These are phyloP conservation scores for Apophysomyces elegans DNA, from an alignment of 371 early-diverging fungal species.

Conservation along the genomic window DNA sequence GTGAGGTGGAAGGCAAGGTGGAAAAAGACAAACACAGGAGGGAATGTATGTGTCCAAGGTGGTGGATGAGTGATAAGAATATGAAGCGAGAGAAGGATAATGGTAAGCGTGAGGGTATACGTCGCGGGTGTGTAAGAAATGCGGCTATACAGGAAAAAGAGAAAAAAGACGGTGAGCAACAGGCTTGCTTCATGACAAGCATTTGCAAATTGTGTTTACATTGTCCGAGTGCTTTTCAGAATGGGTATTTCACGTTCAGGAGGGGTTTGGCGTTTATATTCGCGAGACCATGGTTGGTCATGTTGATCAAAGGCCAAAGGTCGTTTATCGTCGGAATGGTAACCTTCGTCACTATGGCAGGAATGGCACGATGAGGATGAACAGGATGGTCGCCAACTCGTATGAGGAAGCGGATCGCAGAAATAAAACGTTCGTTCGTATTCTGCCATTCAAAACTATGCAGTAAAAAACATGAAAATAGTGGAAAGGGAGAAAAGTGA, in stretches of 20 bases:
- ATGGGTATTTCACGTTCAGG: conserved; percentile 41
- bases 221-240: conserved; percentile 44
- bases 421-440: conserved; percentile 22
- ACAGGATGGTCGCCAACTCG: conserved; percentile 16
- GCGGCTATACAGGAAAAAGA: conserved; percentile 31
- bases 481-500: conserved; percentile 17
- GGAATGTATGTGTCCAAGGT: conserved; percentile 55
- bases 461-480: not conserved
- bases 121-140: conserved; percentile 43
- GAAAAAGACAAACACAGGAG: conserved; percentile 57
- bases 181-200: not conserved
- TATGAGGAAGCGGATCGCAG: conserved; percentile 19
- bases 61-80: conserved; percentile 42
- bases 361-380: conserved; percentile 33
- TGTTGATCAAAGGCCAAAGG: conserved; percentile 15
- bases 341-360: conserved; percentile 45
- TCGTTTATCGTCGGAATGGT: conserved; percentile 47
- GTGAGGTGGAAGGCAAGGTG: conserved; percentile 58
- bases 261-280: conserved; percentile 14
- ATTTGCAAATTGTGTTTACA: conserved; percentile 24
- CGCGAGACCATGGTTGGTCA: conserved; percentile 7
- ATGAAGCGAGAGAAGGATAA: conserved; percentile 47
- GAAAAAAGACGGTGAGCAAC: conserved; percentile 1
- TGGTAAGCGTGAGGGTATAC: conserved; percentile 44
- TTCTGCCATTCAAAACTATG: conserved; percentile 23